Evolutionary conservation across 1,284 basidiomycete species (phyloP).

Genomic region (Ganoderma meredithae): DNA sequence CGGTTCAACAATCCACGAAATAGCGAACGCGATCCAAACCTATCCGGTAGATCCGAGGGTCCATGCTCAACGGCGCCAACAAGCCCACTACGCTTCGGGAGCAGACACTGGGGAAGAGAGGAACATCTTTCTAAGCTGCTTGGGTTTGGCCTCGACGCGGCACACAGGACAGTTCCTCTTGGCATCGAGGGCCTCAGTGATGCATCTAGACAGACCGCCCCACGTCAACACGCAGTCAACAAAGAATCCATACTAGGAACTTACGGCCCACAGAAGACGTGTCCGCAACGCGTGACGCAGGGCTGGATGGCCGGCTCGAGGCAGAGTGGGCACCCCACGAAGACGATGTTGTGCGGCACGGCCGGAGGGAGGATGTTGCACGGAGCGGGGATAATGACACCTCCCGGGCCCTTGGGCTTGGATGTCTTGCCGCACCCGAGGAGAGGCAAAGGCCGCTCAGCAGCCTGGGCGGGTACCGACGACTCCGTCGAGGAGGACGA

Average conservation of each 20-base stretch:
- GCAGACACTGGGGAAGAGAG: slow-evolving; percentile 22
- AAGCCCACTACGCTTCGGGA: neutral
- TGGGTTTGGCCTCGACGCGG: slow-evolving; percentile 28
- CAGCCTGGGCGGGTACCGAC: neutral
- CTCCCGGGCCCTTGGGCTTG: neutral
- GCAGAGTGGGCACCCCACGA: slow-evolving; percentile 40
- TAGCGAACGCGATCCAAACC: neutral
- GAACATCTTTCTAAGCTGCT: slow-evolving; percentile 37
- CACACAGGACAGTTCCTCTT: slow-evolving; percentile 40
- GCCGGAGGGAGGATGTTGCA: slow-evolving; percentile 8
- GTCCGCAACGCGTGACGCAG: slow-evolving; percentile 39
- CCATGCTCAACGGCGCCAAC: neutral
- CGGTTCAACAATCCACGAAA: neutral
- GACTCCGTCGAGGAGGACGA: slow-evolving; percentile 9
- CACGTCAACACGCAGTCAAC: neutral
- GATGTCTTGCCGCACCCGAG: neutral
- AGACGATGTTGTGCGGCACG: slow-evolving; percentile 12
- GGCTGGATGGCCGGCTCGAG: slow-evolving; percentile 36
- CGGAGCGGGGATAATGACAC: slow-evolving; percentile 2
- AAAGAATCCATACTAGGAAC: slow-evolving; percentile 12
- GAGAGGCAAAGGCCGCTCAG: neutral
- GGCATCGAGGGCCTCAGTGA: slow-evolving; percentile 29
- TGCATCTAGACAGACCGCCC: slow-evolving; percentile 33
- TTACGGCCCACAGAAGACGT: slow-evolving; percentile 41
- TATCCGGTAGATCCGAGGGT: neutral